Percentiles rank a stretch among this genome's conserved stretches.
These are phyloP conservation scores for Claviceps sorghi DNA, from an alignment of 2,329 filamentous ascomycete genomes.

Conservation along the genomic window DNA sequence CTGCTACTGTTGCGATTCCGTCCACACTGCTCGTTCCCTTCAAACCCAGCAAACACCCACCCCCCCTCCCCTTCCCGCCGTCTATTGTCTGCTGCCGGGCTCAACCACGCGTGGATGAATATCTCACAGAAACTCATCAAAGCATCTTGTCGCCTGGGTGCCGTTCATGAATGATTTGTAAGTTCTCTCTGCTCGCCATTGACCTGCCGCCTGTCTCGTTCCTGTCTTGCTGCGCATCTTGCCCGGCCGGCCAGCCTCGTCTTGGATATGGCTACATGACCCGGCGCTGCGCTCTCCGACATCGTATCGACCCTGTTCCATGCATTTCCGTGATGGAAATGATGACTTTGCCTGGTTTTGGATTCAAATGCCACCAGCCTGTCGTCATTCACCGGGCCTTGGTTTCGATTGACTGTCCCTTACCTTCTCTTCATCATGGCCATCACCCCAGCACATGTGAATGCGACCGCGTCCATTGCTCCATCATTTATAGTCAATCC, in stretches of 20 bases:
- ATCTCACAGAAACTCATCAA: conserved; percentile 7
- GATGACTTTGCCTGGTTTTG: conserved; percentile 18
- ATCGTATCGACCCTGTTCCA: conserved; percentile 12
- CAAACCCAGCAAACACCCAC: conserved; percentile 14
- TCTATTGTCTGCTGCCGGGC: conserved; percentile 5
- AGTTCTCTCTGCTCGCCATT: conserved; percentile 20
- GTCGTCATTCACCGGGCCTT: conserved; percentile 9
- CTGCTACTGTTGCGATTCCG: conserved; percentile 6
- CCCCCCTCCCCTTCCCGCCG: conserved; percentile 10
- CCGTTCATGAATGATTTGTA: conserved; percentile 36
- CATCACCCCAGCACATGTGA: conserved; percentile 27
- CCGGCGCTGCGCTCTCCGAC: conserved; percentile 18
- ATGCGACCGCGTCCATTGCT: conserved; percentile 29
- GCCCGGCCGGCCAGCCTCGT: conserved; percentile 21
- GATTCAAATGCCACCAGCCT: conserved; percentile 15
- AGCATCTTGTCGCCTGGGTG: conserved; percentile 22
- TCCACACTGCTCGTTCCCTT: conserved; percentile 19
- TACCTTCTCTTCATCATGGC: conserved; percentile 30
- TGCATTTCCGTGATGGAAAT: conserved; percentile 20
- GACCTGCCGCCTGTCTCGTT: background rate
- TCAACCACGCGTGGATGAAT: background rate
- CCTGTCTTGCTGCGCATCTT: conserved; percentile 20
- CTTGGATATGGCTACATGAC: conserved; percentile 18
- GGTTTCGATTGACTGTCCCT: conserved; percentile 29
- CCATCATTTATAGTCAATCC: conserved; percentile 13